Percentiles rank a stretch among this genome's conserved stretches.
Conservation (phyloP, 2,329 filamentous ascomycete genomes). For the Paracoccidioides brasiliensis region DNA sequence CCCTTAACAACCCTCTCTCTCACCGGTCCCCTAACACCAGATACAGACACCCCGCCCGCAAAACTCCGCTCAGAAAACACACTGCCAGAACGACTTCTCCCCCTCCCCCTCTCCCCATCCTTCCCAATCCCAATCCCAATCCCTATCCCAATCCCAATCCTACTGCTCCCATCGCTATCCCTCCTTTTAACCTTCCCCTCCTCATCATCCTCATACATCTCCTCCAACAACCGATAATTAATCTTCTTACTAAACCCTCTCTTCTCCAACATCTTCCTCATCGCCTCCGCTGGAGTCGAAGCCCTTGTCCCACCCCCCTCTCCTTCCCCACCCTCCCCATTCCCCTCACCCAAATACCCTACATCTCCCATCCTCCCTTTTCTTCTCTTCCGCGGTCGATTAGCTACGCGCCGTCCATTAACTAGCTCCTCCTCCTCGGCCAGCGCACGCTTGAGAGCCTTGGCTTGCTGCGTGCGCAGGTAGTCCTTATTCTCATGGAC, state of each 20-base stretch:
- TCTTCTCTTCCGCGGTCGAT: conserved; percentile 39
- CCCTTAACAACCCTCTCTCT: conserved; percentile 1
- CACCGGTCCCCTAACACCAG: neutral
- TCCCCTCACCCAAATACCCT: conserved; percentile 23
- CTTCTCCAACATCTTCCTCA: conserved; percentile 53
- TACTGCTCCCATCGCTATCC: conserved; percentile 1
- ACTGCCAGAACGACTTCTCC: conserved; percentile 4
- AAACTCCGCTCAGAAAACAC: conserved; percentile 9
- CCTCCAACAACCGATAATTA: conserved; percentile 44
- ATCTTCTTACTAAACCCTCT: conserved; percentile 61
- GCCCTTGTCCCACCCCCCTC: conserved; percentile 49
- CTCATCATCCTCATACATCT: conserved; percentile 26
- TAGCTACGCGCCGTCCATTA: conserved; percentile 6
- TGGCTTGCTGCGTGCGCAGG: conserved; percentile 73
- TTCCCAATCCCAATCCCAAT: conserved; percentile 13
- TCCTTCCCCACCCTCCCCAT: conserved; percentile 29
- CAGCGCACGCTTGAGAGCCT: conserved; percentile 59
- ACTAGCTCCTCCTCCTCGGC: conserved; percentile 34
- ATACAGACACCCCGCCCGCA: conserved; percentile 1
- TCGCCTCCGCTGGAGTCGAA: conserved; percentile 55
- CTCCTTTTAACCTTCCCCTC: conserved; percentile 13
- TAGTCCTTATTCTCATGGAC: conserved; percentile 90
- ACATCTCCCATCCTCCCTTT: conserved; percentile 36
- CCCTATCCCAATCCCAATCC: conserved; percentile 13
- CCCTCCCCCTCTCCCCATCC: neutral